Conservation (phyloP, 345 rosid species). For the Anastatica hierochuntica region DNA sequence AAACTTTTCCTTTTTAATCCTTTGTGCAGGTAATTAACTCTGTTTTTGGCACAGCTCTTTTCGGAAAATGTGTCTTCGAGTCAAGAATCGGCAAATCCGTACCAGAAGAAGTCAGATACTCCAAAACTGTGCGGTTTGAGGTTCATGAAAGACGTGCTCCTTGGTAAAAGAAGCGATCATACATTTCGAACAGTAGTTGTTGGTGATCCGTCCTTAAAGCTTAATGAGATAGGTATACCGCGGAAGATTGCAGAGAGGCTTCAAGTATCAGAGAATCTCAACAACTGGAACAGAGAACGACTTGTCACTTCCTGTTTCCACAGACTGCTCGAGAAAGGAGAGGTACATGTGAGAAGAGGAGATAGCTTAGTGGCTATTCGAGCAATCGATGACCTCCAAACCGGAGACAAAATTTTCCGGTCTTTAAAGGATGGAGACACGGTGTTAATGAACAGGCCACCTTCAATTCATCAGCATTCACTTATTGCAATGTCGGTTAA, state of each 20-base stretch:
- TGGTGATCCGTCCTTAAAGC: constrained; percentile 69
- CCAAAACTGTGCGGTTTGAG: constrained; percentile 65
- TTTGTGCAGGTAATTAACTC: neutral
- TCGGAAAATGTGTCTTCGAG: constrained; percentile 40
- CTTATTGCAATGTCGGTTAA: constrained; percentile 66
- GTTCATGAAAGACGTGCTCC: constrained; percentile 82
- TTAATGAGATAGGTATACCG: constrained; percentile 80
- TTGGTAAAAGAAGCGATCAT: constrained; percentile 76
- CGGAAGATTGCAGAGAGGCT: constrained; percentile 62
- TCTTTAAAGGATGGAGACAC: constrained; percentile 66
- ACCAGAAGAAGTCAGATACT: constrained; percentile 33
- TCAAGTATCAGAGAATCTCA: constrained; percentile 65
- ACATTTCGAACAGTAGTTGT: constrained; percentile 84
- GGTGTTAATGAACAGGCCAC: constrained; percentile 80
- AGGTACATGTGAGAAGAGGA: constrained; percentile 49
- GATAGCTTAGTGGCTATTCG: constrained; percentile 41
- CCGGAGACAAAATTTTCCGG: constrained; percentile 58
- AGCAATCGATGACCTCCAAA: constrained; percentile 37
- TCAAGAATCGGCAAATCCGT: constrained; percentile 34
- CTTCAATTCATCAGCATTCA: constrained; percentile 90
- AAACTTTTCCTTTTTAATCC: neutral
- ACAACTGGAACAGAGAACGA: constrained; percentile 54
- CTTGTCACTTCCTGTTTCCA: constrained; percentile 37
- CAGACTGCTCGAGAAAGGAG: constrained; percentile 51
- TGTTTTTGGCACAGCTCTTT: constrained; percentile 35